A percentile compares a stretch with the other conserved stretches of the same genome.
Evolutionary conservation across 2,329 filamentous ascomycete species (phyloP).

Genomic region (Nannizziopsis arthrosporioides): DNA sequence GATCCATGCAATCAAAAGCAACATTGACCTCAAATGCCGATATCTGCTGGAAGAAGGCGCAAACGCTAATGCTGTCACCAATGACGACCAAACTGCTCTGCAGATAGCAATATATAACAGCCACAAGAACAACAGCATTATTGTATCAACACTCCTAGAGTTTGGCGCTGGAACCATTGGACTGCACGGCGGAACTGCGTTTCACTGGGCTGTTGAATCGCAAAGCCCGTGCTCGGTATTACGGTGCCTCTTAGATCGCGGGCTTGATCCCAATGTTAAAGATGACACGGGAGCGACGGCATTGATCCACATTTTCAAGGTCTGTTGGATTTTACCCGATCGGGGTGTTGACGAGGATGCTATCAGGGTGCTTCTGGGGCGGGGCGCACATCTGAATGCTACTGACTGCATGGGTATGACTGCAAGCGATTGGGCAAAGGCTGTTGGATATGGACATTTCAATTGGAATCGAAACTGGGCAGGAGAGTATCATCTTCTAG

Average conservation of each 20-base stretch:
- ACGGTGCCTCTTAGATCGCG: background rate
- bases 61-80: background rate
- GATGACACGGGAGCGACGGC: conserved; percentile 6
- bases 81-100: conserved; percentile 1
- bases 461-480: background rate
- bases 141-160: background rate
- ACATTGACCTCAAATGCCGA: background rate
- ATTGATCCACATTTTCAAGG: conserved; percentile 3
- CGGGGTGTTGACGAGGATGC: background rate
- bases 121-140: background rate
- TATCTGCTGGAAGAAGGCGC: conserved; percentile 4
- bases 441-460: background rate
- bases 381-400: background rate
- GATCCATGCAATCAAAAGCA: conserved; percentile 1
- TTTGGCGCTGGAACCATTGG: background rate
- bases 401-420: background rate
- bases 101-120: conserved; percentile 1
- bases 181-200: background rate
- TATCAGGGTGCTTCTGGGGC: background rate
- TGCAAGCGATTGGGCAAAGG: background rate
- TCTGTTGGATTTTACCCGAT: background rate
- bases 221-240: background rate
- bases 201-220: conserved; percentile 5
- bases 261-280: conserved; percentile 1
- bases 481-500: background rate